Evolutionary conservation across 2,329 filamentous ascomycete species (phyloP).

Genomic region (Chrysosporium queenslandicum): DNA sequence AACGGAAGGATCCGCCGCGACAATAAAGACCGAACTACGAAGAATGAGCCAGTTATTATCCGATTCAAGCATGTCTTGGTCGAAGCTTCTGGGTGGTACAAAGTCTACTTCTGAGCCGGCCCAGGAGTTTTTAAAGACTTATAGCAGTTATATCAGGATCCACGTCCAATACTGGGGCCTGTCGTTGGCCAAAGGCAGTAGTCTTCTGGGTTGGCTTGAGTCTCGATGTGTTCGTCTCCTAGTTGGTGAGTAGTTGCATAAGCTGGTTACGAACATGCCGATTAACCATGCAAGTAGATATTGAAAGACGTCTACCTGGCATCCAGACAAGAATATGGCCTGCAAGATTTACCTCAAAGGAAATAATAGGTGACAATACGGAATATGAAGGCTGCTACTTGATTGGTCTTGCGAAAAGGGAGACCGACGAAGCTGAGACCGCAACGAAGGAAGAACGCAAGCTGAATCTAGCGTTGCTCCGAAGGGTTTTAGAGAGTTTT

Average conservation of each 20-base stretch:
- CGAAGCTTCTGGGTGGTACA: conserved; percentile 29
- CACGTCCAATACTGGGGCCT: conserved; percentile 57
- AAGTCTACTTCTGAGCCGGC: conserved; percentile 22
- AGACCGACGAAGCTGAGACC: background rate
- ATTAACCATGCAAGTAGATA: conserved; percentile 34
- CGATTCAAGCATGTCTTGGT: conserved; percentile 35
- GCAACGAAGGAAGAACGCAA: conserved; percentile 33
- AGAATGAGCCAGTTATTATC: conserved; percentile 39
- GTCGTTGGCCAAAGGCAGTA: conserved; percentile 45
- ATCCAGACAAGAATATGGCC: conserved; percentile 54
- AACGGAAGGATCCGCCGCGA: conserved; percentile 44
- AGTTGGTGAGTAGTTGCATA: conserved; percentile 40
- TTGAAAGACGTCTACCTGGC: conserved; percentile 44
- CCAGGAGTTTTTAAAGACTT: conserved; percentile 43
- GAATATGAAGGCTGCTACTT: conserved; percentile 55
- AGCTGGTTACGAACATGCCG: background rate
- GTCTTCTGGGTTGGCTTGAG: conserved; percentile 55
- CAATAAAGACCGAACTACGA: conserved; percentile 44
- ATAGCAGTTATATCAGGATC: conserved; percentile 50
- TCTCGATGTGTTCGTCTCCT: conserved; percentile 50
- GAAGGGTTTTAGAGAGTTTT: conserved; percentile 28
- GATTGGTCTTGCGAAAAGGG: conserved; percentile 42
- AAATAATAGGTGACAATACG: conserved; percentile 20
- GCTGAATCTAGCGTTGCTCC: conserved; percentile 37
- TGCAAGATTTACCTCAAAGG: conserved; percentile 44